These are phyloP conservation scores for Atkinsonella hypoxylon DNA, from an alignment of 2,329 filamentous ascomycete species.

Conservation along the genomic window DNA sequence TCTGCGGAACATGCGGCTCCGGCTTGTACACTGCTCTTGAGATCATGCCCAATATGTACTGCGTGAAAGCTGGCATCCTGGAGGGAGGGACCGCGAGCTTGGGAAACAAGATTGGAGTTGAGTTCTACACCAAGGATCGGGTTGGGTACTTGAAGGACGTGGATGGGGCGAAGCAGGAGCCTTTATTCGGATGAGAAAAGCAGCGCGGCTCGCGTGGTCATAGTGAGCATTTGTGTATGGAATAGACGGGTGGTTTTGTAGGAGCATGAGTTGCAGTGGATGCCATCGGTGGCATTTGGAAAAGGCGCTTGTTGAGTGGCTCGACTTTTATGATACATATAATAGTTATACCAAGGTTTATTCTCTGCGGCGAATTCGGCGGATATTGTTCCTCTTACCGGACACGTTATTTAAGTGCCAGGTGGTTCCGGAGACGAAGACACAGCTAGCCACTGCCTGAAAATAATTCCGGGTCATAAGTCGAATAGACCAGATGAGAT, in stretches of 20 bases:
- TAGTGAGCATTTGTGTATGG: neutral
- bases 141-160: constrained; percentile 29
- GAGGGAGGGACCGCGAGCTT: constrained; percentile 34
- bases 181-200: constrained; percentile 1
- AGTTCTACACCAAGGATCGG: constrained; percentile 41
- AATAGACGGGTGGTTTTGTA: neutral
- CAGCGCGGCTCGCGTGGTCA: neutral
- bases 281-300: too few relatives aligned
- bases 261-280: too few relatives aligned
- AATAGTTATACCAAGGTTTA: too few relatives aligned
- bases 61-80: constrained; percentile 38
- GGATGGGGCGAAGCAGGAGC: constrained; percentile 17
- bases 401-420: too few relatives aligned
- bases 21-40: constrained; percentile 40
- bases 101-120: constrained; percentile 30
- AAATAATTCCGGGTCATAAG: too few relatives aligned
- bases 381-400: too few relatives aligned
- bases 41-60: constrained; percentile 36
- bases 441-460: too few relatives aligned
- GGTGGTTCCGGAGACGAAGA: too few relatives aligned
- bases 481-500: too few relatives aligned
- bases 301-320: too few relatives aligned
- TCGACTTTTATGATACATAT: too few relatives aligned
- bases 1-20: constrained; percentile 40
- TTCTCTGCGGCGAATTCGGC: too few relatives aligned